A percentile compares a stretch with the other conserved stretches of the same genome.
Evolutionary conservation across 2,329 filamentous ascomycete genomes (phyloP).

Genomic region (Colletotrichum sp.): DNA sequence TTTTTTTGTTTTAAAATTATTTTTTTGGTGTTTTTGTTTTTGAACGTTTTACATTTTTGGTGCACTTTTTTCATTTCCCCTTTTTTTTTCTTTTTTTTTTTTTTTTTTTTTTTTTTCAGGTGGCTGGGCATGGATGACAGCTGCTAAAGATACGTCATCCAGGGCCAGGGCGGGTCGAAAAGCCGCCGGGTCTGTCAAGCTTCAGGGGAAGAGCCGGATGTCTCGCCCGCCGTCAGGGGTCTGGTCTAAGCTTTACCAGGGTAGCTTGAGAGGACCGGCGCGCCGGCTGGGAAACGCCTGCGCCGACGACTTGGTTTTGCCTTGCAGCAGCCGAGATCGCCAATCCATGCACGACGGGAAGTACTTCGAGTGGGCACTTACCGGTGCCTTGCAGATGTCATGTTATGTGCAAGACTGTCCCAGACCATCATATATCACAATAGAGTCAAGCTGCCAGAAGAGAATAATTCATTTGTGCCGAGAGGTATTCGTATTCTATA

Average conservation of each 20-base stretch:
- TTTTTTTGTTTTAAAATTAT: too few relatives aligned
- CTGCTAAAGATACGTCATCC: neutral
- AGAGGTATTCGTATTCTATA: neutral
- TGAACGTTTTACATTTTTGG: too few relatives aligned
- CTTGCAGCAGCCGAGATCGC: neutral
- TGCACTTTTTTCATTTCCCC: too few relatives aligned
- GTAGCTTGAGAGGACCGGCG: neutral
- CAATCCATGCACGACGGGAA: neutral
- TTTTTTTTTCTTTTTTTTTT: too few relatives aligned
- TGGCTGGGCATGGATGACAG: neutral
- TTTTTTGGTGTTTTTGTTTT: too few relatives aligned
- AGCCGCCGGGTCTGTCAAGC: neutral
- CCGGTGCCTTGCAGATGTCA: neutral
- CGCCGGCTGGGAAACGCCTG: neutral
- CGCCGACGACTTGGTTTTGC: neutral
- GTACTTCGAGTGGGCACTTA: neutral
- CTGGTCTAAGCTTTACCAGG: neutral
- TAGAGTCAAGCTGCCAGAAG: neutral
- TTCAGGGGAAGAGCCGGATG: neutral
- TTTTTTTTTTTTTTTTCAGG: neutral
- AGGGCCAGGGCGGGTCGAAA: neutral
- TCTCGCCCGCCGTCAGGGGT: slow-evolving; percentile 1
- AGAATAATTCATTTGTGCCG: neutral
- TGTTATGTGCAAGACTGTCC: neutral
- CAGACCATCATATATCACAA: neutral